Conservation (phyloP, 768 basidiomycete genomes). For the Termitomyces sp. region DNA sequence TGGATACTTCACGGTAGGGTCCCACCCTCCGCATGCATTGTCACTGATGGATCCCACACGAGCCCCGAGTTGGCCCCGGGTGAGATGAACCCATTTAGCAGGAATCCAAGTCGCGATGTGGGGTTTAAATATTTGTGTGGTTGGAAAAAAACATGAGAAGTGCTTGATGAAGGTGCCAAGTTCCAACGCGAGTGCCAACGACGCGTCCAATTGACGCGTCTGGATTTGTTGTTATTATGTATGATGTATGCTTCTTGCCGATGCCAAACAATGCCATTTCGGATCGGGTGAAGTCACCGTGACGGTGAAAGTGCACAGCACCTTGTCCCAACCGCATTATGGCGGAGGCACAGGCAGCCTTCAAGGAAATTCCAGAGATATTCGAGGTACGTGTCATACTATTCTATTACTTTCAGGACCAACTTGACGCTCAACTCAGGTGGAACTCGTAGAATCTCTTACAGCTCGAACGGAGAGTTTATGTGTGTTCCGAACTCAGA, state of each 20-base stretch:
- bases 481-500: slow-evolving; percentile 49
- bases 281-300: not conserved
- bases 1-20: too few species aligned
- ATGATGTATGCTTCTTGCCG: not conserved
- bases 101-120: slow-evolving; percentile 27
- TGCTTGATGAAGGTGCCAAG: slow-evolving; percentile 65
- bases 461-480: slow-evolving; percentile 89
- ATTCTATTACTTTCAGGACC: not conserved
- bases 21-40: too few species aligned
- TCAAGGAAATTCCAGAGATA: slow-evolving; percentile 94
- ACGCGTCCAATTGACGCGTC: too few species aligned
- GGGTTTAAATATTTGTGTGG: slow-evolving; percentile 16
- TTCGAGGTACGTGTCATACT: slow-evolving; percentile 68
- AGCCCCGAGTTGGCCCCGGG: slow-evolving; percentile 44
- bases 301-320: not conserved
- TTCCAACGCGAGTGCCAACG: too few species aligned
- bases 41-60: slow-evolving; percentile 60
- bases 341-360: slow-evolving; percentile 64
- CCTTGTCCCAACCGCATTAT: slow-evolving; percentile 26
- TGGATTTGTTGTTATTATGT: not conserved
- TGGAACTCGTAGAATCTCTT: slow-evolving; percentile 87
- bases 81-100: slow-evolving; percentile 59
- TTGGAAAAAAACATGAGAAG: slow-evolving; percentile 57
- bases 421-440: slow-evolving; percentile 38
- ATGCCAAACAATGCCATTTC: slow-evolving; percentile 10